These are phyloP conservation scores for Alternaria hordeiaustralica DNA, from an alignment of 2,329 filamentous ascomycete species.

Conservation along the genomic window DNA sequence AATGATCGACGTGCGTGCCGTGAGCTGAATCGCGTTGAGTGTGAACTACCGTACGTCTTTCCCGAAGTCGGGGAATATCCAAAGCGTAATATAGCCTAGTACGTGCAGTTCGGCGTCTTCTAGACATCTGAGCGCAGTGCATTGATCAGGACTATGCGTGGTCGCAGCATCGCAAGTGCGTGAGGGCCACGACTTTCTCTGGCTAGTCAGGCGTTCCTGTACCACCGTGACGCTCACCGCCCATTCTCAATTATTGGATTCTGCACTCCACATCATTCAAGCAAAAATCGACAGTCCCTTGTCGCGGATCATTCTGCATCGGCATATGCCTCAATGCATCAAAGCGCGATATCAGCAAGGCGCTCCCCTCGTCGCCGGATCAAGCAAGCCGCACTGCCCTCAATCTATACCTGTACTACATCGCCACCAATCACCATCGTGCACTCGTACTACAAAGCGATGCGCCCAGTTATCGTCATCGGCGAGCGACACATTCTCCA, in stretches of 20 bases:
- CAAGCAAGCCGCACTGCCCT: constrained; percentile 11
- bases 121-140: neutral
- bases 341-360: constrained; percentile 8
- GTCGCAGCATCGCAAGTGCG: constrained; percentile 3
- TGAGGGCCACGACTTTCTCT: constrained; percentile 4
- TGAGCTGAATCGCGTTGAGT: constrained; percentile 1
- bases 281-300: constrained; percentile 1
- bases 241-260: neutral
- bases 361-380: constrained; percentile 7
- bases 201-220: neutral
- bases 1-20: constrained; percentile 21
- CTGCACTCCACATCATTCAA: neutral
- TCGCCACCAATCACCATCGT: constrained; percentile 7
- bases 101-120: neutral
- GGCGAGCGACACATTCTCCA: constrained; percentile 7
- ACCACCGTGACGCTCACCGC: constrained; percentile 1
- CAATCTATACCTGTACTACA: constrained; percentile 15
- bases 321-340: neutral
- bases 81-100: neutral
- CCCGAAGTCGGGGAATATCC: neutral
- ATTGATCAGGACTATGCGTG: constrained; percentile 2
- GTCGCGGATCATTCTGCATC: neutral
- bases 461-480: constrained; percentile 11
- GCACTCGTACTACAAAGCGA: constrained; percentile 10
- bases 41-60: neutral